Evolutionary conservation across 140 eudicot genomes (phyloP), one percentile per base, ranked within the genome.

Genomic region (Bidens hawaiensis): DNA sequence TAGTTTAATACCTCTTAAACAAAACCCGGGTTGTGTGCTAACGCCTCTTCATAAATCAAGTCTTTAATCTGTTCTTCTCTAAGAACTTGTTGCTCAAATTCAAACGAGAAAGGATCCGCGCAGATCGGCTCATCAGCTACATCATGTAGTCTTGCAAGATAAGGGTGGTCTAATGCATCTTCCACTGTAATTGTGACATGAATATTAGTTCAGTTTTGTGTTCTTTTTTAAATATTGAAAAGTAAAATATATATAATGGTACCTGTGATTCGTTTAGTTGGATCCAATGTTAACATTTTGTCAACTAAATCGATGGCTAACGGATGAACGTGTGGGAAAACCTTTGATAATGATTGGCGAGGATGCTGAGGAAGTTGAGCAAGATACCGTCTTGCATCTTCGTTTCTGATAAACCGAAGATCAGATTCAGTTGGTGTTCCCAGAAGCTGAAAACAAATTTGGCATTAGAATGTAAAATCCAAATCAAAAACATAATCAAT

Each of bases 21-120:
- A 38, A 73, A 79, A 27, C 70, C 77, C 0, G 96, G 98, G 64
- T 91, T 91, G 56, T 84, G 75, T 28, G 82, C 79, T 61, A 85
- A 76, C 22, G 98, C 82, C 75, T 91, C 96, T 64, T 82, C 87
- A 70, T 91, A 87, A 14, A 91, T 87, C 84, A 91, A 71, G 19
- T 91, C 95, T 73, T 91, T 91, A 15, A 91, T 91, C 65, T 91
- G 94, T 40, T 87, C 98, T 76, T 91, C 98, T 34, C 89, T 70
- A 23, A 84, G 57, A 64, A 78, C 78, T 67, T 80, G 91, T 60
- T 77, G 85, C 83, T 91, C 98, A 34, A 91, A 91, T 31, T 82
- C 95, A 51, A 87, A 91, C 1, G 95, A 78, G 72, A 91, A 91
- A 34, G 98, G 77, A 19, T 73, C 70, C 7, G 60, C 2, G 72